Conservation (phyloP, 2,329 filamentous ascomycete species). For the Plenodomus lindquistii region DNA sequence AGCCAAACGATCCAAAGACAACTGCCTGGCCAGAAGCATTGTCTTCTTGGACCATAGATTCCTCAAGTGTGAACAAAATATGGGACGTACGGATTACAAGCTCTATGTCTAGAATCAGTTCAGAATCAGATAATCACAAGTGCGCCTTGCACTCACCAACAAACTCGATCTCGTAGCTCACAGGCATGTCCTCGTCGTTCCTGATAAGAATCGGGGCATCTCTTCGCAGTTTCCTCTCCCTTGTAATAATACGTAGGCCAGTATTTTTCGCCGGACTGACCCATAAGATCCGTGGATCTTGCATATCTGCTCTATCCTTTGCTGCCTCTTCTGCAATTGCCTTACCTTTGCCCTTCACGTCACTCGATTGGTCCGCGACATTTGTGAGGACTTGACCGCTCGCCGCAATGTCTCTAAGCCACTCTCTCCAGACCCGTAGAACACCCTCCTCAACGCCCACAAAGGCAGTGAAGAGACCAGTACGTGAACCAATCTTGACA, state of each 20-base stretch:
- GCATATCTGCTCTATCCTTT: constrained; percentile 9
- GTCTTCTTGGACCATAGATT: constrained; percentile 63
- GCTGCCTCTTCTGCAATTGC: constrained; percentile 13
- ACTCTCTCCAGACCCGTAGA: constrained; percentile 72
- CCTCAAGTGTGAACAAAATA: constrained; percentile 60
- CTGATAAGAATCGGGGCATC: constrained; percentile 60
- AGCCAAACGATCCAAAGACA: constrained; percentile 60
- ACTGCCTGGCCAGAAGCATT: constrained; percentile 67
- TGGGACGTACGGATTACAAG: constrained; percentile 39
- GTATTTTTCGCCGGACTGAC: constrained; percentile 65
- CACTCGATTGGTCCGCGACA: constrained; percentile 16
- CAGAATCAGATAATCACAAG: background rate
- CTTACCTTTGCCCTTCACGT: constrained; percentile 30
- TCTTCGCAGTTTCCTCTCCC: constrained; percentile 52
- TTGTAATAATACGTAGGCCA: constrained; percentile 70
- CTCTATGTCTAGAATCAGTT: constrained; percentile 19
- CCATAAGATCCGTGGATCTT: constrained; percentile 63
- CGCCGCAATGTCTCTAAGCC: constrained; percentile 60
- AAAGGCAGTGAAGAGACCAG: constrained; percentile 66
- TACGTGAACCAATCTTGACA: constrained; percentile 65
- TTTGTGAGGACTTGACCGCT: constrained; percentile 15
- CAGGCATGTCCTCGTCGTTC: constrained; percentile 65
- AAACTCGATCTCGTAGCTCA: constrained; percentile 72
- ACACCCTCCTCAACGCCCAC: constrained; percentile 70
- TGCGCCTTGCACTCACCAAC: constrained; percentile 59